Conservation (phyloP, 257 asterid genomes). For the Forsythia viridissima region DNA sequence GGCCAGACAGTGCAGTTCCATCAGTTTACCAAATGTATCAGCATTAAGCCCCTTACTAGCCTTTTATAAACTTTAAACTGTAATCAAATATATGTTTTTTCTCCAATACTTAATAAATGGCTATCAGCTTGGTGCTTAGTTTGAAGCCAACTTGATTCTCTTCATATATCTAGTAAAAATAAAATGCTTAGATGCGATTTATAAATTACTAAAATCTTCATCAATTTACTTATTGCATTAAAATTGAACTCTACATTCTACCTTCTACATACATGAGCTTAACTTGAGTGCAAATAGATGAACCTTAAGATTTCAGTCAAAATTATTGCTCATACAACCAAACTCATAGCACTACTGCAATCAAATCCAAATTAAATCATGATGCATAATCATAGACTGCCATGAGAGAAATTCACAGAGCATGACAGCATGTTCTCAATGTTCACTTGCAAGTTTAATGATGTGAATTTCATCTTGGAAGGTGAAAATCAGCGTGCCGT, state of each 20-base stretch:
- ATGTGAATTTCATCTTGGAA: constrained; percentile 23
- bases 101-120: background rate
- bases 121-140: background rate
- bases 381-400: constrained; percentile 29
- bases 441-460: constrained; percentile 28
- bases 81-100: too few relatives aligned
- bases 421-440: constrained; percentile 12
- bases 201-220: background rate
- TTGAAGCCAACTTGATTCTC: background rate
- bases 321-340: constrained; percentile 20
- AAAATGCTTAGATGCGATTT: background rate
- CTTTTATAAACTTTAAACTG: too few relatives aligned
- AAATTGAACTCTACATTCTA: background rate
- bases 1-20: background rate
- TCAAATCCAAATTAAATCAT: constrained; percentile 13
- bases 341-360: constrained; percentile 13
- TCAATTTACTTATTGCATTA: background rate
- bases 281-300: constrained; percentile 7
- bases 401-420: constrained; percentile 14
- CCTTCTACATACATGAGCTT: background rate
- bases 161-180: background rate
- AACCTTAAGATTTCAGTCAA: constrained; percentile 32
- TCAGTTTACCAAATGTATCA: background rate
- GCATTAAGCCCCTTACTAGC: background rate
- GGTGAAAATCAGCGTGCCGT: constrained; percentile 45